phyloP scores from a whole-genome alignment of 2,329 filamentous ascomycete species.

The Colletotrichum euphorbiae region DNA sequence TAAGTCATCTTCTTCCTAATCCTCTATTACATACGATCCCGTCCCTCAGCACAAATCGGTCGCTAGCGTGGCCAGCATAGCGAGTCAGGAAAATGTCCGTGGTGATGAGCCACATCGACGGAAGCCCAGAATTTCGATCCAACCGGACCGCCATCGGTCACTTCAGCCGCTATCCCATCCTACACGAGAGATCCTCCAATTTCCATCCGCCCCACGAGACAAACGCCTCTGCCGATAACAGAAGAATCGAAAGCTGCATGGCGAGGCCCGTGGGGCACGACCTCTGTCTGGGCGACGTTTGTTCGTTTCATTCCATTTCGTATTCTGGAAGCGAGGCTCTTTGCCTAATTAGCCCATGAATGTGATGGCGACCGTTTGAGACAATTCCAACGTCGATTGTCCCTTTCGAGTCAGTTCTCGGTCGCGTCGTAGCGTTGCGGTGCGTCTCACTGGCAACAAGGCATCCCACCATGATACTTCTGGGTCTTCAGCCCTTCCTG shows the following conservation, averaged over 20 bases:
- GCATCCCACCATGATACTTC: constrained; percentile 7
- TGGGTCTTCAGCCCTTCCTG: background rate
- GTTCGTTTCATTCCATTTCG: constrained; percentile 34
- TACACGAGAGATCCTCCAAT: constrained; percentile 37
- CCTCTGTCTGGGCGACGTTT: constrained; percentile 24
- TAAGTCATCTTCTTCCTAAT: constrained; percentile 25
- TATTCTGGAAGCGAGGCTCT: constrained; percentile 34
- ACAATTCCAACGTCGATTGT: constrained; percentile 28
- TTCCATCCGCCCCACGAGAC: constrained; percentile 33
- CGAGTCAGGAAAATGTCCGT: constrained; percentile 32
- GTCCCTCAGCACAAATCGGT: constrained; percentile 5
- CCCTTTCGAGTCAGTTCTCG: constrained; percentile 22
- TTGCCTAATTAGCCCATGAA: constrained; percentile 4
- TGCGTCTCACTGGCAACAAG: constrained; percentile 20
- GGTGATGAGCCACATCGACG: constrained; percentile 19
- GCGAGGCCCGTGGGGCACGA: constrained; percentile 22
- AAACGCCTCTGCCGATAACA: constrained; percentile 23
- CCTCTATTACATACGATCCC: constrained; percentile 1
- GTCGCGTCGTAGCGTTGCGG: constrained; percentile 25
- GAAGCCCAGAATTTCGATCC: constrained; percentile 20
- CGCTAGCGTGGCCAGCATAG: constrained; percentile 19
- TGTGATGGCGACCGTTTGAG: constrained; percentile 18
- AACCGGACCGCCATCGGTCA: constrained; percentile 24
- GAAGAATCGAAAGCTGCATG: constrained; percentile 13
- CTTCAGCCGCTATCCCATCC: constrained; percentile 22